Base-by-base conservation (phyloP, 352 stramenopile species). In the Thalassiosira delicatula region DNA sequence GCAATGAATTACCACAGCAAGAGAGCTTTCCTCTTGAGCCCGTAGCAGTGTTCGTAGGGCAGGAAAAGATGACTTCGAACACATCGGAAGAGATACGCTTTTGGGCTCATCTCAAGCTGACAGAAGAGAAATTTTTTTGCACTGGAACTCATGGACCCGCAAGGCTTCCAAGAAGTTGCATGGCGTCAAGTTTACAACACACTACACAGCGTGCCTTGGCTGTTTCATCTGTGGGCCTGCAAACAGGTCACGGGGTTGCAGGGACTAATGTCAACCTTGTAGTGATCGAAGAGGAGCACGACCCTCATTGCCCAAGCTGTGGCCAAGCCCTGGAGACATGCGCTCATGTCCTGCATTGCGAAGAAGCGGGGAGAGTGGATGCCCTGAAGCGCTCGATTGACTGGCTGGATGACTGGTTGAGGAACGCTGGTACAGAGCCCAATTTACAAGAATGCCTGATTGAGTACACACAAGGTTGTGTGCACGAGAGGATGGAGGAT, bases 391-490 rank as follows among this genome's bases (percentile, higher is more conserved):
- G 25, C 2, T 70, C 59, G 19, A 66, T 51, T 1, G 27, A 70
- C 23, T 37, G 51, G 8, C 70, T 71, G 25, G 29, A 78, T 12
- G 17, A 70, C 23, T 78, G 70, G 70, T 12, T 78, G 23, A 49
- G 63, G 17, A 30, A 65, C 0, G 12, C 46, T 5, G 70, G 42
- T 17, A 78, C 59, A 1, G 70, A 78, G 11, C 2, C 30, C 1
- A 54, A 2, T 7, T 32, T 69, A 7, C 19, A 25, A 35, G 1
- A 35, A 0, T 35, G 23, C 2, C 21, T 77, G 3, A 30, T 62
- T 2, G 12, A 33, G 37, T 69, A 69, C 57, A 57, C 69, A 42
- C 25, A 30, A 19, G 35, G 53, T 0, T 0, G 56, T 27, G 35
- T 14, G 21, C 51, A 23, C 14, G 30, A 25, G 1, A 40, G 17